Conservation (phyloP, 176 grass and related monocot genomes). For the Phoenix roebelenii region DNA sequence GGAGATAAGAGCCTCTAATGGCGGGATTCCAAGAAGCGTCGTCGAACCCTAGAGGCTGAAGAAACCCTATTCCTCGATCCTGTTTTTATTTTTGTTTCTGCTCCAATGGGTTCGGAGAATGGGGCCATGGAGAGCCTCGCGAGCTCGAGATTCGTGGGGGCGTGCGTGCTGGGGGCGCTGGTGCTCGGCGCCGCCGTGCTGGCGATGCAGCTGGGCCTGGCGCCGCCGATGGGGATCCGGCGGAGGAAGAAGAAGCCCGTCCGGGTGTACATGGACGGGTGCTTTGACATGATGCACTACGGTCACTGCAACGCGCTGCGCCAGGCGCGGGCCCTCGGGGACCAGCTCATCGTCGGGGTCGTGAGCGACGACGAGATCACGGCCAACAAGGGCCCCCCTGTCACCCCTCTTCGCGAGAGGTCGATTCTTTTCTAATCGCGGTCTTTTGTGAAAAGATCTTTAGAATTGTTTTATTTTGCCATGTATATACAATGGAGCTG, state of each 20-base stretch:
- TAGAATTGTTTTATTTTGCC: too few species aligned
- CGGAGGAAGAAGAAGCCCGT: background rate
- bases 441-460: too few species aligned
- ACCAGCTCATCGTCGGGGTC: constrained; percentile 76
- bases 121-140: background rate
- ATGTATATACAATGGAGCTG: too few species aligned
- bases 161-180: constrained; percentile 57
- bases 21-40: constrained; percentile 5
- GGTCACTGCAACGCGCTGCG: constrained; percentile 47
- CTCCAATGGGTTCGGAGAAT: constrained; percentile 31
- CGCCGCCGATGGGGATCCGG: background rate
- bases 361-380: constrained; percentile 35
- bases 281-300: constrained; percentile 6
- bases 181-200: constrained; percentile 43
- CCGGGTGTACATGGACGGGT: constrained; percentile 3
- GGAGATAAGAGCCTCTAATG: constrained; percentile 3
- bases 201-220: constrained; percentile 27
- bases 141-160: constrained; percentile 32
- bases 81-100: background rate
- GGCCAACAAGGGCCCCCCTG: background rate
- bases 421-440: background rate
- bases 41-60: too few species aligned
- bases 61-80: constrained; percentile 19
- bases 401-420: background rate
- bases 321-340: constrained; percentile 67